Evolutionary conservation across 495 filamentous ascomycete species (phyloP).

Genomic region (Choiromyces venosus): DNA sequence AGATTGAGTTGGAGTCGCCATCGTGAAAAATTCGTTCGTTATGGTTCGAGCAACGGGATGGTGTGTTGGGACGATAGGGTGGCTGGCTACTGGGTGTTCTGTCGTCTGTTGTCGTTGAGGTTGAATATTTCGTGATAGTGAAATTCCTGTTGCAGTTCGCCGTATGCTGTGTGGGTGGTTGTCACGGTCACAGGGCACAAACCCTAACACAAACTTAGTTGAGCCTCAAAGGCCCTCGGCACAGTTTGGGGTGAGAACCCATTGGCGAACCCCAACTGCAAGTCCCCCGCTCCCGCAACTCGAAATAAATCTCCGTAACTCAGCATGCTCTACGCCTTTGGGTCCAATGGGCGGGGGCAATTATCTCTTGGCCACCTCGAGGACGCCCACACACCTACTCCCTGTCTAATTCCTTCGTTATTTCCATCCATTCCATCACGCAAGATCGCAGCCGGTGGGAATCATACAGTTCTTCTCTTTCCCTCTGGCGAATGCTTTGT

Average conservation of each 20-base stretch:
- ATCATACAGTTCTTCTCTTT: slow-evolving; percentile 73
- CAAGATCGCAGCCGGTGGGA: slow-evolving; percentile 67
- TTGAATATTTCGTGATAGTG: slow-evolving; percentile 14
- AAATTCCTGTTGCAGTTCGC: slow-evolving; percentile 5
- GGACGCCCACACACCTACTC: slow-evolving; percentile 64
- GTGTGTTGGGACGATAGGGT: slow-evolving; percentile 6
- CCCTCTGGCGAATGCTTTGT: slow-evolving; percentile 55
- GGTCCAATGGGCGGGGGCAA: slow-evolving; percentile 86
- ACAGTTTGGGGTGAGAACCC: too few relatives aligned
- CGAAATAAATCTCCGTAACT: slow-evolving; percentile 9
- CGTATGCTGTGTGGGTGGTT: slow-evolving; percentile 11
- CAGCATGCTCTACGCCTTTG: slow-evolving; percentile 65
- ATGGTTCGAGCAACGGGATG: slow-evolving; percentile 2
- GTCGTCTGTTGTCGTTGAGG: slow-evolving; percentile 27
- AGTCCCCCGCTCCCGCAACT: slow-evolving; percentile 10
- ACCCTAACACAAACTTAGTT: slow-evolving; percentile 21
- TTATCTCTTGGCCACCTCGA: slow-evolving; percentile 70
- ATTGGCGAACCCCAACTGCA: slow-evolving; percentile 1
- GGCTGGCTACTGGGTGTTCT: slow-evolving; percentile 11
- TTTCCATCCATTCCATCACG: slow-evolving; percentile 29
- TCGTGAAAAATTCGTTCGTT: slow-evolving; percentile 43
- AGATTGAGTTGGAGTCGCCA: slow-evolving; percentile 69
- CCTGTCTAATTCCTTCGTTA: slow-evolving; percentile 49
- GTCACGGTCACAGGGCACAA: slow-evolving; percentile 12
- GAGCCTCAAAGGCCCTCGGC: slow-evolving; percentile 1